Base-by-base conservation (phyloP, 1,284 basidiomycete genomes). In the Ganoderma lingzhi region DNA sequence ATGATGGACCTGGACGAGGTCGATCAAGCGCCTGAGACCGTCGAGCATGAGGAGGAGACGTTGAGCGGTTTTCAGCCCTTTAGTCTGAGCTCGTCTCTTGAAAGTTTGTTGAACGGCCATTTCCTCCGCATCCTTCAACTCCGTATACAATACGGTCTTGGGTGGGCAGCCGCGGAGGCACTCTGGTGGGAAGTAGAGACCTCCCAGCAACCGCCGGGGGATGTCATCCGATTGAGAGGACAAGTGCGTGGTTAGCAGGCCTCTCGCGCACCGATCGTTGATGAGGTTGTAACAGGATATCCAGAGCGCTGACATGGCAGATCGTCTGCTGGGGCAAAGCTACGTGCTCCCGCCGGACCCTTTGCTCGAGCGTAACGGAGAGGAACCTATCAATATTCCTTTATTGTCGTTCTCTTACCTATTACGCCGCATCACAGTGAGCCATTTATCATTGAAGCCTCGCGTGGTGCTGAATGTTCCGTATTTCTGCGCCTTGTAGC, bases 161-260 rank as follows among this genome's bases (percentile, higher is more conserved):
- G 88, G 42, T 91, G 90, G 90, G 87, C 88, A 9, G 88, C 87
- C 14, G 89, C 89, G 6, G 90, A 91, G 72, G 66, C 82, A n/a
- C 79, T 91, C 39, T 77, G 82, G 44, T 78, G 80, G 66, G 81
- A 84, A 73, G 78, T 83, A 4, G 87, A 89, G 75, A 82, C 79
- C 63, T 78, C 78, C 37, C 90, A 91, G 75, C 76, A 75, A 63
- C 77, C 75, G 37, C 77, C 82, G 3, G 80, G 81, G 10, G 80
- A 82, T 35, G 77, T 88, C 28, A 78, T 84, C 68, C 62, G 74
- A 3, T 62, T 60, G 23, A 77, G 78, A 63, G 76, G 70, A 68
- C 66, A 78, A 75, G 87, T 86, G 64, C 6, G 76, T 73, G 15
- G 28, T 28, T 42, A 61, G n/a, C 1, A 3, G 14, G 12, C 0